phyloP scores from a whole-genome alignment of 345 rosid species.

The Dimocarpus longan region DNA sequence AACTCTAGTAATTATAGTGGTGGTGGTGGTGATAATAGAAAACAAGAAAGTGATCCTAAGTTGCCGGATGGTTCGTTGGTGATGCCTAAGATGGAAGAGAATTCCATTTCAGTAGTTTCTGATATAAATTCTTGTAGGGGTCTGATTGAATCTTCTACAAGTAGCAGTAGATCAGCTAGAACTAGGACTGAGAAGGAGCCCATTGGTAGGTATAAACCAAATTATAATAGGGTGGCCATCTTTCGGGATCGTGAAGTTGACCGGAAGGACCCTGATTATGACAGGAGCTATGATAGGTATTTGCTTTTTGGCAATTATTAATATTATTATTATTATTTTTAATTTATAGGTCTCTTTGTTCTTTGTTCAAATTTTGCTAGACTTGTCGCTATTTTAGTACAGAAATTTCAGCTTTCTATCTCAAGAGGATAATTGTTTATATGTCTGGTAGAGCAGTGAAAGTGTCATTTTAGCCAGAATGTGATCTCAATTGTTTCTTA shows the following conservation, averaged over 20 bases:
- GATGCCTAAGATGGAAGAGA: slow-evolving; percentile 51
- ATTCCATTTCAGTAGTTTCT: slow-evolving; percentile 39
- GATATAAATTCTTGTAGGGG: slow-evolving; percentile 48
- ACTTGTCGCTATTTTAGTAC: not conserved
- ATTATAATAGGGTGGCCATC: slow-evolving; percentile 65
- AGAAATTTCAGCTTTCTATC: slow-evolving; percentile 1
- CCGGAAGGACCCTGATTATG: slow-evolving; percentile 81
- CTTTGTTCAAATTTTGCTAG: slow-evolving; percentile 11
- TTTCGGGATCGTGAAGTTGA: slow-evolving; percentile 82
- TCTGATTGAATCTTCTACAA: slow-evolving; percentile 52
- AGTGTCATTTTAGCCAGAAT: too few relatives aligned
- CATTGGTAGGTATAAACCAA: slow-evolving; percentile 51
- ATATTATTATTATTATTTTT: not conserved
- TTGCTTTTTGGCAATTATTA: not conserved
- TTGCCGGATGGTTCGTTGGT: slow-evolving; percentile 48
- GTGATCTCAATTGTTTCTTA: not conserved
- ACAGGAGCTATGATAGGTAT: slow-evolving; percentile 76
- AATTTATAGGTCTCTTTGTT: not conserved
- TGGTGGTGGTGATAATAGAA: slow-evolving; percentile 34
- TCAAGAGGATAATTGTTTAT: not conserved
- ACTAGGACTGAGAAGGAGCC: slow-evolving; percentile 69
- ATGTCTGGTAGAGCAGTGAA: not conserved
- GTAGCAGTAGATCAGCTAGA: slow-evolving; percentile 54
- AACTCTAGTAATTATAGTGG: slow-evolving; percentile 39
- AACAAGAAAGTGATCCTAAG: slow-evolving; percentile 51